Evolutionary conservation across 2,329 filamentous ascomycete species (phyloP).

Genomic region (Gliomastix tumulicola): DNA sequence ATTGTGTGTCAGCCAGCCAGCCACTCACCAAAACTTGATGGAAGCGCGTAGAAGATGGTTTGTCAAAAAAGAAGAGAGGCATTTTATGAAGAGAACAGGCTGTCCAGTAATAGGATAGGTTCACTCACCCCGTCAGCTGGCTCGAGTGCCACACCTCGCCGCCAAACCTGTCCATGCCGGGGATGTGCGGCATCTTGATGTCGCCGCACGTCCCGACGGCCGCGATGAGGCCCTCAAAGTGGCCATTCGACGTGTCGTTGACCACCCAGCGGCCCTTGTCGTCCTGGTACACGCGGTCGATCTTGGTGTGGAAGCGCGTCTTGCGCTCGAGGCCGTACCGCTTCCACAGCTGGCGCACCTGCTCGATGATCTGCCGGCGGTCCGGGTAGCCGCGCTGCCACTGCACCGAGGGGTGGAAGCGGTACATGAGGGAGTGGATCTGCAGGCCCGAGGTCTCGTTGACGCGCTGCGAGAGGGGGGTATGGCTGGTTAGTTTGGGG

Average conservation of each 20-base stretch:
- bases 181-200: slow-evolving; percentile 63
- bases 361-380: slow-evolving; percentile 65
- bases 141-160: slow-evolving; percentile 71
- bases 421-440: slow-evolving; percentile 82
- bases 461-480: slow-evolving; percentile 54
- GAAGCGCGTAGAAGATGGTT: too few species aligned
- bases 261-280: slow-evolving; percentile 67
- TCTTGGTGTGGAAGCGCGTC: slow-evolving; percentile 64
- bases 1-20: too few species aligned
- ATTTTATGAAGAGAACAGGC: too few species aligned
- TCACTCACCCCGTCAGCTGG: slow-evolving; percentile 52
- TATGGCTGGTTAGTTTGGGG: too few species aligned
- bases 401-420: slow-evolving; percentile 73
- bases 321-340: slow-evolving; percentile 63
- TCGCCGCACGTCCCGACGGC: slow-evolving; percentile 78
- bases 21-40: too few species aligned
- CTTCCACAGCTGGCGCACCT: slow-evolving; percentile 68
- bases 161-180: slow-evolving; percentile 64
- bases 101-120: too few species aligned
- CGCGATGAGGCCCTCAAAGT: slow-evolving; percentile 72
- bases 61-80: too few species aligned
- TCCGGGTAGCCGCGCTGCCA: slow-evolving; percentile 74
- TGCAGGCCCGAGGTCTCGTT: slow-evolving; percentile 79
- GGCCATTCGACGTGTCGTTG: slow-evolving; percentile 63
- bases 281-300: slow-evolving; percentile 65